Evolutionary conservation across 208 protist species (phyloP).

Genomic region (Trypanosoma conorhini): DNA sequence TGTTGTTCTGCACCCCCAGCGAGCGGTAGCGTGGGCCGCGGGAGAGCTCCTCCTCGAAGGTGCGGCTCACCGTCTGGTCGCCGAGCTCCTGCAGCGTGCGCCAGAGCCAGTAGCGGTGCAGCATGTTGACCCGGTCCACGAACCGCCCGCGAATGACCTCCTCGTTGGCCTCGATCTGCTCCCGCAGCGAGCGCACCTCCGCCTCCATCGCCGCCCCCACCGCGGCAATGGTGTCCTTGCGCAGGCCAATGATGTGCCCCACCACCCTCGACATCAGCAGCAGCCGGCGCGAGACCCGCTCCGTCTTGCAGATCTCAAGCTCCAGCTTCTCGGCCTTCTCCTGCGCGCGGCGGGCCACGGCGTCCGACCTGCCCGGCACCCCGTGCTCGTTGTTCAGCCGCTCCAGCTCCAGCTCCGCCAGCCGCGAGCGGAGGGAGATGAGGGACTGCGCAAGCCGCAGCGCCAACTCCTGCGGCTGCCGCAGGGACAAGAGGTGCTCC

Average conservation of each 20-base stretch:
- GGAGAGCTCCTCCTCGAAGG: constrained; percentile 81
- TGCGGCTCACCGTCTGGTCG: constrained; percentile 65
- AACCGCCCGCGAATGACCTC: constrained; percentile 63
- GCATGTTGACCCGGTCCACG: constrained; percentile 72
- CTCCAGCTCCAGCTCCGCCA: constrained; percentile 51
- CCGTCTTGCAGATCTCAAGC: constrained; percentile 52
- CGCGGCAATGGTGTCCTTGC: constrained; percentile 27
- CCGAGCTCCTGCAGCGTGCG: constrained; percentile 80
- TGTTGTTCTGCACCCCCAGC: constrained; percentile 83
- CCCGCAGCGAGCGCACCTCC: constrained; percentile 49
- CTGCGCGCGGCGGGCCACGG: constrained; percentile 41
- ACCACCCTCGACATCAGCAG: constrained; percentile 57
- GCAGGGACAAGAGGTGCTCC: constrained; percentile 20
- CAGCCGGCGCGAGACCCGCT: constrained; percentile 48
- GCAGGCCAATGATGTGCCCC: constrained; percentile 43
- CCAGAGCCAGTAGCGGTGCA: constrained; percentile 89
- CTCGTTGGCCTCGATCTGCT: constrained; percentile 35
- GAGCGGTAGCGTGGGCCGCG: constrained; percentile 80
- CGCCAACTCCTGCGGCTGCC: constrained; percentile 47
- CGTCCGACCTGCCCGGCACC: constrained; percentile 15
- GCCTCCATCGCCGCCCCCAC: constrained; percentile 30
- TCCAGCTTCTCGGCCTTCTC: constrained; percentile 55
- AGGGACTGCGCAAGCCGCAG: constrained; percentile 61
- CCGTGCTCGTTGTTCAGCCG: constrained; percentile 19
- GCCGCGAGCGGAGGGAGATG: constrained; percentile 40